Conservation (phyloP, 495 filamentous ascomycete species). For the Xylaria flabelliformis region DNA sequence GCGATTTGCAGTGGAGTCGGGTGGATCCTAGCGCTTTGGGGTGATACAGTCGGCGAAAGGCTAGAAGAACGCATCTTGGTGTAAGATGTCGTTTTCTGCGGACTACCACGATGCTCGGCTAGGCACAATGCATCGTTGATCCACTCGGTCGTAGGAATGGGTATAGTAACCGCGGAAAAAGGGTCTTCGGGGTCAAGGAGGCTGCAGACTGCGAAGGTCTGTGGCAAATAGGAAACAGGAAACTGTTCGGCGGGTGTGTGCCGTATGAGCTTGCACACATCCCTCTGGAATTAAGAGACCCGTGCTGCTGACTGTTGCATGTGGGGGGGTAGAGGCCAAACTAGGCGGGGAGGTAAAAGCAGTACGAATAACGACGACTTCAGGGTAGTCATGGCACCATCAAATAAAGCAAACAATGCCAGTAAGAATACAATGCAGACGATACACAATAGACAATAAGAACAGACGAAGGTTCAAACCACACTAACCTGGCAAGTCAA, state of each 20-base stretch:
- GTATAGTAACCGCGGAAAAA: background rate
- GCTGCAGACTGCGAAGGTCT: conserved; percentile 12
- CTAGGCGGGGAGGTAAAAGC: conserved; percentile 11
- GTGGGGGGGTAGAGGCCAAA: background rate
- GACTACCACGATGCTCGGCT: conserved; percentile 10
- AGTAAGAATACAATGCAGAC: conserved; percentile 19
- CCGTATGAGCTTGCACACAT: background rate
- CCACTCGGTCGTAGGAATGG: conserved; percentile 25
- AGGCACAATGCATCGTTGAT: conserved; percentile 19
- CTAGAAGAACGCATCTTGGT: conserved; percentile 17
- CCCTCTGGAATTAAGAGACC: background rate
- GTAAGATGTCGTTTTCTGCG: conserved; percentile 15
- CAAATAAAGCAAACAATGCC: background rate
- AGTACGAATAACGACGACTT: background rate
- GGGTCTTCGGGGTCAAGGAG: background rate
- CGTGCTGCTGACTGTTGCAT: conserved; percentile 20
- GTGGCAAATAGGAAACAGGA: conserved; percentile 22
- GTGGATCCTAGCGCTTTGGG: background rate
- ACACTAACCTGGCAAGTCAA: conserved; percentile 45
- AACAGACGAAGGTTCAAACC: conserved; percentile 15
- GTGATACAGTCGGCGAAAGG: background rate
- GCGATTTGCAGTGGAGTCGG: background rate
- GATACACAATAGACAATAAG: background rate
- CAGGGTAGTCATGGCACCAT: background rate
- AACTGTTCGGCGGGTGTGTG: background rate